Conservation (phyloP, 768 basidiomycete genomes). For the Pulveroboletus ravenelii region DNA sequence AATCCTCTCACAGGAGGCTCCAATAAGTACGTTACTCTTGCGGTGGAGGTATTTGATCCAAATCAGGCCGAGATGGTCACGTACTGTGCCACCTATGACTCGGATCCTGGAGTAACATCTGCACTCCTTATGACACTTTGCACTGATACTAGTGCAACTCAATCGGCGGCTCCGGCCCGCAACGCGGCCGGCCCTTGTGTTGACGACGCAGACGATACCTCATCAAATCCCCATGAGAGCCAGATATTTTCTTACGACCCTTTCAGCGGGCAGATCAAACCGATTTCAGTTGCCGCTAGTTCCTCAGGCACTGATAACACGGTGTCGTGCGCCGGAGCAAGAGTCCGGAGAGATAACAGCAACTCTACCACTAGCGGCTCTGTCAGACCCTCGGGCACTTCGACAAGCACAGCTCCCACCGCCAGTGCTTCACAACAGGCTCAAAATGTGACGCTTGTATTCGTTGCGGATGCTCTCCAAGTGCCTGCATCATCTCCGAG, state of each 20-base stretch:
- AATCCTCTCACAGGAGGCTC: slow-evolving; percentile 9
- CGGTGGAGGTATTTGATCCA: slow-evolving; percentile 41
- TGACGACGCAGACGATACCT: background rate
- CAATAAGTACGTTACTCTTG: slow-evolving; percentile 38
- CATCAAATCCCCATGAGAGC: slow-evolving; percentile 33
- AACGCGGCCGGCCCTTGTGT: slow-evolving; percentile 9
- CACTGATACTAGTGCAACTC: slow-evolving; percentile 37
- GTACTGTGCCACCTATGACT: slow-evolving; percentile 62
- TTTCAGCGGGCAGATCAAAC: slow-evolving; percentile 44
- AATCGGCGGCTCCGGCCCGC: background rate
- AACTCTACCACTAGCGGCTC: slow-evolving; percentile 8
- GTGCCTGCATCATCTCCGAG: slow-evolving; percentile 14
- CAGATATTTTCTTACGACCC: slow-evolving; percentile 59
- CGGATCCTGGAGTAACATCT: slow-evolving; percentile 43
- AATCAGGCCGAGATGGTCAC: slow-evolving; percentile 31
- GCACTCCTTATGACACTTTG: slow-evolving; percentile 51
- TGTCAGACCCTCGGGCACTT: slow-evolving; percentile 13
- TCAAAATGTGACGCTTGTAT: slow-evolving; percentile 49
- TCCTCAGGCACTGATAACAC: slow-evolving; percentile 20
- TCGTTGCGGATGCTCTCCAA: slow-evolving; percentile 38
- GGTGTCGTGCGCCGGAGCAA: slow-evolving; percentile 2
- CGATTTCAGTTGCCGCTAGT: slow-evolving; percentile 41
- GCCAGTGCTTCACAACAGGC: slow-evolving; percentile 10
- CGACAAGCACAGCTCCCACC: slow-evolving; percentile 11
- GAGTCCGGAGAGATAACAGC: slow-evolving; percentile 12